These are phyloP conservation scores for Linnemannia exigua DNA, from an alignment of 192 early-diverging fungal genomes.

Conservation along the genomic window DNA sequence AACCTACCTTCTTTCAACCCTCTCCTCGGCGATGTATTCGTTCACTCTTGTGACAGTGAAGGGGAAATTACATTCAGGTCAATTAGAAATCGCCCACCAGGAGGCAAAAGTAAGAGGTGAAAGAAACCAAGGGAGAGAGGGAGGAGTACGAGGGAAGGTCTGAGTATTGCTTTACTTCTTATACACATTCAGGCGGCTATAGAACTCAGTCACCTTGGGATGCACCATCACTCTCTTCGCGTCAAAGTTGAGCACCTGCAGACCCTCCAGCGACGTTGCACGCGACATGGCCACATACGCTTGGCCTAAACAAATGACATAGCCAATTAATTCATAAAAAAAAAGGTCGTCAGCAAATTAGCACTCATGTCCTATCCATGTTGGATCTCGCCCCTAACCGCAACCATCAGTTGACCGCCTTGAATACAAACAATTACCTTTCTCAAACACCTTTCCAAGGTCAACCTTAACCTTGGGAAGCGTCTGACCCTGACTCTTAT, in stretches of 20 bases:
- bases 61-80: too few relatives aligned
- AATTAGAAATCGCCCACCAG: too few relatives aligned
- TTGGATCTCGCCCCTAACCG: neutral
- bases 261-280: constrained; percentile 75
- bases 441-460: constrained; percentile 83
- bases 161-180: neutral
- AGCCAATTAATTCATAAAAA: neutral
- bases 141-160: neutral
- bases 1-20: too few relatives aligned
- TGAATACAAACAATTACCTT: constrained; percentile 58
- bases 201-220: constrained; percentile 78
- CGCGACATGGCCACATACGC: constrained; percentile 90
- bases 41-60: too few relatives aligned
- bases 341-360: neutral
- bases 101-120: neutral
- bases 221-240: constrained; percentile 78
- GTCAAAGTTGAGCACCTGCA: constrained; percentile 81
- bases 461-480: constrained; percentile 83
- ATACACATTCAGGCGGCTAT: constrained; percentile 50
- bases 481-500: constrained; percentile 92
- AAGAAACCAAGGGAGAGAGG: neutral
- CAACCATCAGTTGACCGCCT: neutral
- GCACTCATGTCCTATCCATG: neutral
- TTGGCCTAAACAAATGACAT: constrained; percentile 65
- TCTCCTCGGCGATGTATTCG: too few relatives aligned